phyloP scores from a whole-genome alignment of 1,284 basidiomycete species.

The Cryptococcus deneoformans region DNA sequence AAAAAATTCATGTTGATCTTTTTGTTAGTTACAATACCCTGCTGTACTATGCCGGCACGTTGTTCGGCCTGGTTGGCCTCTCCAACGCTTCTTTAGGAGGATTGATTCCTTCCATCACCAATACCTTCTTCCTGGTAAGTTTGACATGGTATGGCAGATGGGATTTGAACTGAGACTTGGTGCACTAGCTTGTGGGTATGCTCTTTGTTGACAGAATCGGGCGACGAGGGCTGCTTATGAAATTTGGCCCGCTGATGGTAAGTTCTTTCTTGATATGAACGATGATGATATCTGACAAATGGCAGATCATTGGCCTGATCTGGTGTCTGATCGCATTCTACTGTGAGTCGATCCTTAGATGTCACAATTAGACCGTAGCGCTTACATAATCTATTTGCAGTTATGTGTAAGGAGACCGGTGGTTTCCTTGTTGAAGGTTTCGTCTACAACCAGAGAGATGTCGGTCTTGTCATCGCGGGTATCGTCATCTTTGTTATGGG shows the following conservation, averaged over 20 bases:
- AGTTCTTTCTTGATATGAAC: too few species aligned
- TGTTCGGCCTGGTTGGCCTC: constrained; percentile 43
- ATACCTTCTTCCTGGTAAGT: constrained; percentile 33
- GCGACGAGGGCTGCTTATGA: constrained; percentile 27
- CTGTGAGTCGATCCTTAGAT: too few species aligned
- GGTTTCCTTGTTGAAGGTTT: constrained; percentile 1
- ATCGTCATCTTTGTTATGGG: constrained; percentile 35
- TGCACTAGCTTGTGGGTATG: constrained; percentile 27
- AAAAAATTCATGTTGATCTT: too few species aligned
- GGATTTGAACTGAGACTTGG: too few species aligned
- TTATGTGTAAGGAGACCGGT: constrained; percentile 1
- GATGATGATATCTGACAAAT: too few species aligned
- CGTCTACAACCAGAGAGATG: too few species aligned
- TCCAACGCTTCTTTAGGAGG: constrained; percentile 29
- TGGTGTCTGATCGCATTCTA: constrained; percentile 10
- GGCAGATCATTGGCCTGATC: constrained; percentile 7
- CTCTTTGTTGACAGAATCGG: constrained; percentile 39
- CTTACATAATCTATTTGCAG: too few species aligned
- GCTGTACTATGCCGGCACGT: constrained; percentile 37
- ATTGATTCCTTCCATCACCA: constrained; percentile 14
- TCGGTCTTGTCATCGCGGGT: constrained; percentile 14
- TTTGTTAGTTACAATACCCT: constrained; percentile 44
- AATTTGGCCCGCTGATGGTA: constrained; percentile 23
- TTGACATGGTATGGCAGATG: too few species aligned
- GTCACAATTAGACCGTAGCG: too few species aligned